Evolutionary conservation across 2,329 filamentous ascomycete species (phyloP), one percentile per base, ranked within the genome.

Genomic region (Diplodia sapinea): DNA sequence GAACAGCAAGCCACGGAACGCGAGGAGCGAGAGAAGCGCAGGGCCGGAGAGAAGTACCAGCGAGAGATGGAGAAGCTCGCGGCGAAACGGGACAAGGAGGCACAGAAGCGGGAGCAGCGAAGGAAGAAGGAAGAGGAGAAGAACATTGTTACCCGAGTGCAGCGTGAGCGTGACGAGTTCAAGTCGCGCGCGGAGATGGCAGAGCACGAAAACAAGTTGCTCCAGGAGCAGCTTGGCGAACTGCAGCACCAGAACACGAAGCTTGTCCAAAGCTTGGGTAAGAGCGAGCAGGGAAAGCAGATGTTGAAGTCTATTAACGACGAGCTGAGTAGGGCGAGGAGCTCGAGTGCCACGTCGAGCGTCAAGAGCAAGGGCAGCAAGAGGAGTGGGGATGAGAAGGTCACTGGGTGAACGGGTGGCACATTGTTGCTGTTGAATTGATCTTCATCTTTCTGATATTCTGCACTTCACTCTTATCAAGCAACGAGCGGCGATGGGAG

Each of bases 21-120:
- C 73, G 87, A 91, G 75, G 85, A 87, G 55, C 82, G 81, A 57
- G 88, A 90, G 23, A 59, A 65, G 70, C 73, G 73, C 68, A 75
- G 75, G 62, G 81, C 80, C 61, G 77, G 82, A 36, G 76, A 79
- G 26, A 69, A 80, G 66, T 81, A 79, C 47, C 72, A 76, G 12
- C 77, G 76, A 36, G 78, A 82, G 65, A 75, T 89, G 0, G 85
- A 86, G 52, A 91, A 89, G 74, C 86, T 89, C 64, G 86, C 90
- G 71, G 88, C 88, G 56, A 89, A 88, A 71, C 88, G 89, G 72
- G 84, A 85, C 70, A 84, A 84, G 13, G 89, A 92, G 73, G 80
- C 91, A 55, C 80, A 81, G 70, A 90, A 89, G 76, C 79, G 91
- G 2, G 87, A 91, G 70, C 84, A 87, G 70, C 88, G 87, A 79